phyloP scores from a whole-genome alignment of 75 land plant genomes.

The Isoetes taiwanensis region DNA sequence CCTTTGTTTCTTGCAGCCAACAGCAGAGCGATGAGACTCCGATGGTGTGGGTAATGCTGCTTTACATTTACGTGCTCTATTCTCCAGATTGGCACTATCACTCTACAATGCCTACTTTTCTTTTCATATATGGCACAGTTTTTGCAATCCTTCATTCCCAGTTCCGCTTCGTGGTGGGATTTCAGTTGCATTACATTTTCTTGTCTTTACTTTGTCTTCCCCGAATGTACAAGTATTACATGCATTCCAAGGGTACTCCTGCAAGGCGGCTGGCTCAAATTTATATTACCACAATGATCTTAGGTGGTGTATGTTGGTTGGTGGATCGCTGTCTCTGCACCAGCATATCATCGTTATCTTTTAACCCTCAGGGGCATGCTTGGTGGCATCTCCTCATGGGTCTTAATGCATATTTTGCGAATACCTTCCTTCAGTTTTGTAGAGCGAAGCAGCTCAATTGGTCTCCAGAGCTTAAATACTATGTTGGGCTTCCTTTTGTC shows the following conservation, averaged over 20 bases:
- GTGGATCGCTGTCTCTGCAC: slow-evolving; percentile 45
- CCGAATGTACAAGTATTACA: slow-evolving; percentile 82
- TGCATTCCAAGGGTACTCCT: slow-evolving; percentile 41
- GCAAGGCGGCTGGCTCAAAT: slow-evolving; percentile 61
- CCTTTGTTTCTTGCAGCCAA: slow-evolving; percentile 31
- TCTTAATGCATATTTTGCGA: slow-evolving; percentile 60
- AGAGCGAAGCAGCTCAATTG: slow-evolving; percentile 74
- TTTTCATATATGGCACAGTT: slow-evolving; percentile 61
- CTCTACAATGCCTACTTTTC: slow-evolving; percentile 76
- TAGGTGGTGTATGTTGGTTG: slow-evolving; percentile 59
- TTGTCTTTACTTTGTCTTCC: slow-evolving; percentile 78
- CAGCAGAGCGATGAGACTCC: slow-evolving; percentile 94
- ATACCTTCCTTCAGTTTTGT: slow-evolving; percentile 79
- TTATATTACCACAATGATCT: slow-evolving; percentile 35
- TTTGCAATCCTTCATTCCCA: slow-evolving; percentile 60
- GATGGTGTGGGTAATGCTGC: slow-evolving; percentile 91
- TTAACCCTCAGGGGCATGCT: slow-evolving; percentile 87
- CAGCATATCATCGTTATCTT: slow-evolving; percentile 25
- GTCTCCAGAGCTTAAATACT: slow-evolving; percentile 41
- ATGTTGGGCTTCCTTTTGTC: too few relatives aligned
- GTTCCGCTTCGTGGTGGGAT: slow-evolving; percentile 45
- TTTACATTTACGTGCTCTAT: slow-evolving; percentile 78
- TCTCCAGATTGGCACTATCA: slow-evolving; percentile 93
- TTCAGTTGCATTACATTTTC: slow-evolving; percentile 60
- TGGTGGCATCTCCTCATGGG: slow-evolving; percentile 82